Evolutionary conservation across 768 basidiomycete genomes (phyloP).

Genomic region (Pholiota molesta): DNA sequence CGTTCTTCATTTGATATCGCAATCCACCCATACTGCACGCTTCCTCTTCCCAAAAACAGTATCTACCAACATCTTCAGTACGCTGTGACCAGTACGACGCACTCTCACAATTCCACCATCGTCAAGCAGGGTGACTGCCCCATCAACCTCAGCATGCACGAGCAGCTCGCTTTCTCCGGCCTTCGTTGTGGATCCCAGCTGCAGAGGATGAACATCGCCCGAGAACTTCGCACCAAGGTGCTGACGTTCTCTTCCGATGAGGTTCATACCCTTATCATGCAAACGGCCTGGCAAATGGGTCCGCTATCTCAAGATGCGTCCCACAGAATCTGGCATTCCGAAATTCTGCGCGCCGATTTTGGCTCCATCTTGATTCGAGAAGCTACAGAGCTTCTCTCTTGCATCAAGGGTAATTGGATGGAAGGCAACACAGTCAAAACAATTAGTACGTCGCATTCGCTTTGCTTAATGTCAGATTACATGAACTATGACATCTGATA

Average conservation of each 20-base stretch:
- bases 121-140: constrained; percentile 44
- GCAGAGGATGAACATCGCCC: constrained; percentile 54
- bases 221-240: constrained; percentile 40
- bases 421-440: constrained; percentile 21
- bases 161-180: constrained; percentile 46
- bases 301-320: constrained; percentile 10
- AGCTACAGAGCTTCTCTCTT: constrained; percentile 34
- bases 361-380: constrained; percentile 38
- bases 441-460: constrained; percentile 20
- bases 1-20: constrained; percentile 18
- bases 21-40: constrained; percentile 28
- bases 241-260: constrained; percentile 42
- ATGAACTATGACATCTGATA: constrained; percentile 13
- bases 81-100: constrained; percentile 36
- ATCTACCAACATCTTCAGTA: constrained; percentile 38
- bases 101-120: constrained; percentile 47
- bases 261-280: constrained; percentile 45
- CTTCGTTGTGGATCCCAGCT: constrained; percentile 46
- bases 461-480: neutral
- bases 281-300: constrained; percentile 44
- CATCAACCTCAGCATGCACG: constrained; percentile 42
- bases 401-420: constrained; percentile 45
- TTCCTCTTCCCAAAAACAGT: constrained; percentile 29
- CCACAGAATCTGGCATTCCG: constrained; percentile 41
- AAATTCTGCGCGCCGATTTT: constrained; percentile 36